Percentiles rank a stretch among this genome's conserved stretches.
Conservation (phyloP, 805 yeast species). For the Kregervanrija delftensis region DNA sequence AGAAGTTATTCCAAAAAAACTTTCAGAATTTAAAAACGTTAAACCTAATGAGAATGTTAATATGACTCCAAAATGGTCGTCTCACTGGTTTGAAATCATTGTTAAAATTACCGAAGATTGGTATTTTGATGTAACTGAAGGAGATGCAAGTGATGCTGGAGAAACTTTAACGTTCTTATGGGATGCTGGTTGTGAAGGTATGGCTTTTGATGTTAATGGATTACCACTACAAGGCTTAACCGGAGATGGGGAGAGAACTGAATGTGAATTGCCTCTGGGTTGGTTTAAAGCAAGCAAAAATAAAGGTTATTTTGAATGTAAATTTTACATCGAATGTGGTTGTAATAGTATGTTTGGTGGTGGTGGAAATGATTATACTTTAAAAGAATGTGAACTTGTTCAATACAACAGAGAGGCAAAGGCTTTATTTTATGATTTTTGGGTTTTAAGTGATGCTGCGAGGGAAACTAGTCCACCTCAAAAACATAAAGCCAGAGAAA, state of each 20-base stretch:
- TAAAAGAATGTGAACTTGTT: constrained; percentile 68
- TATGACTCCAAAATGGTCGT: constrained; percentile 90
- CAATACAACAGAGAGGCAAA: constrained; percentile 79
- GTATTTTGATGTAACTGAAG: constrained; percentile 49
- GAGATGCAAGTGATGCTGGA: neutral
- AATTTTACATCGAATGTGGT: constrained; percentile 79
- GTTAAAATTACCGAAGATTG: constrained; percentile 59
- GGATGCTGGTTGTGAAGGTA: constrained; percentile 84
- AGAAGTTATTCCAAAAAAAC: constrained; percentile 44
- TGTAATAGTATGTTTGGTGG: constrained; percentile 91
- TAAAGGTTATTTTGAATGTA: constrained; percentile 34
- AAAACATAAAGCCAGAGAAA: constrained; percentile 70
- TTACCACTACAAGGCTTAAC: constrained; percentile 77
- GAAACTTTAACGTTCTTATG: constrained; percentile 31
- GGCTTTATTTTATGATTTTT: constrained; percentile 70
- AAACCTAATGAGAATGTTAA: constrained; percentile 58
- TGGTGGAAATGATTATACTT: constrained; percentile 53
- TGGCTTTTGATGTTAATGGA: constrained; percentile 64
- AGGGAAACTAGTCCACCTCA: constrained; percentile 82
- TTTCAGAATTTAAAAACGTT: constrained; percentile 49
- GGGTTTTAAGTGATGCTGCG: constrained; percentile 87
- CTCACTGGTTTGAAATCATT: constrained; percentile 83
- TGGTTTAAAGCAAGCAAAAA: constrained; percentile 30
- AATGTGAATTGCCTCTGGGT: constrained; percentile 56
- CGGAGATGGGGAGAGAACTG: constrained; percentile 75